Evolutionary conservation across 2,329 filamentous ascomycete genomes (phyloP).

Genomic region (Fusarium annulatum): DNA sequence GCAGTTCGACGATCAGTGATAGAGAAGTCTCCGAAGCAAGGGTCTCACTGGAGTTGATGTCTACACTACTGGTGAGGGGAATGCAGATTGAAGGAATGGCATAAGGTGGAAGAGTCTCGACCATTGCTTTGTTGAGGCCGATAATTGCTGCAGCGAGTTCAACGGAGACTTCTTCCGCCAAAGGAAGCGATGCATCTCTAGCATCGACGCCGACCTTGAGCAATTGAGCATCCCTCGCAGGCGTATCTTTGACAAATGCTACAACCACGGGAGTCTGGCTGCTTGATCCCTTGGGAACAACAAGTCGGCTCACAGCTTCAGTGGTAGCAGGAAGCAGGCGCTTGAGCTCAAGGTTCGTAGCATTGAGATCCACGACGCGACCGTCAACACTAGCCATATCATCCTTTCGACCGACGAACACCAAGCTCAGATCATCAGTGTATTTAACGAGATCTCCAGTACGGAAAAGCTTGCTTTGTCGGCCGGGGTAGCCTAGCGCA

Average conservation of each 20-base stretch:
- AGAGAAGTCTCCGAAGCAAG: constrained; percentile 18
- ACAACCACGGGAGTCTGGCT: constrained; percentile 39
- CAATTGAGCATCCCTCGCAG: background rate
- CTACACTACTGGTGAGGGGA: constrained; percentile 2
- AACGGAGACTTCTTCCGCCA: constrained; percentile 26
- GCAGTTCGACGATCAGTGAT: constrained; percentile 27
- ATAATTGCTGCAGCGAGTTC: constrained; percentile 37
- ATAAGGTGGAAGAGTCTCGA: constrained; percentile 43
- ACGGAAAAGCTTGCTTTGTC: constrained; percentile 38
- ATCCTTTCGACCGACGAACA: constrained; percentile 40
- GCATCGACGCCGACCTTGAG: constrained; percentile 23
- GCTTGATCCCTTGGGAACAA: constrained; percentile 30
- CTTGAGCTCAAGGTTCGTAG: constrained; percentile 39
- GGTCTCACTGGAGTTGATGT: constrained; percentile 3
- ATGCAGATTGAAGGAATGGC: constrained; percentile 42
- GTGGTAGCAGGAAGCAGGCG: constrained; percentile 31
- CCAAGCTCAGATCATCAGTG: constrained; percentile 35
- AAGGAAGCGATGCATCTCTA: constrained; percentile 3
- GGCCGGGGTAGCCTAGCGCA: constrained; percentile 20
- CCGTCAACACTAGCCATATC: constrained; percentile 39
- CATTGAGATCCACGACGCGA: constrained; percentile 40
- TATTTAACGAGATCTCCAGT: constrained; percentile 45
- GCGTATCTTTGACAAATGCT: constrained; percentile 30
- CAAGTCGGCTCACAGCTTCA: constrained; percentile 27
- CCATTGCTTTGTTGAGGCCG: constrained; percentile 41